phyloP scores from a whole-genome alignment of 108 stramenopile genomes.

The Seminavis robusta region DNA sequence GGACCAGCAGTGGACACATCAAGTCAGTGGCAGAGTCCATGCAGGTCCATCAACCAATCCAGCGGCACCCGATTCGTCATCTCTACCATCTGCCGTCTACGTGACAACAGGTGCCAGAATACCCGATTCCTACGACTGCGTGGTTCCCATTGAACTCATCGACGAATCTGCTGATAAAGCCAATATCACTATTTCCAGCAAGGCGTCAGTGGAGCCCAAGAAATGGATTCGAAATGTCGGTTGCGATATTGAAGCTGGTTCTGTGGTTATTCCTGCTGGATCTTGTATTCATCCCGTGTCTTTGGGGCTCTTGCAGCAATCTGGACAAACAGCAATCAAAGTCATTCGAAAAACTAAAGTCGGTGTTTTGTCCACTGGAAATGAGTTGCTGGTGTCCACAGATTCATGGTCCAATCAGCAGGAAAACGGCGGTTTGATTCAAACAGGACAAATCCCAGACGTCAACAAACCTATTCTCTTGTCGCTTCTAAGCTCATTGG shows the following conservation, averaged over 20 bases:
- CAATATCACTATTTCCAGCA: background rate
- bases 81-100: slow-evolving; percentile 52
- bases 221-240: slow-evolving; percentile 78
- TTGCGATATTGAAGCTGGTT: slow-evolving; percentile 61
- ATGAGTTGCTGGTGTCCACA: slow-evolving; percentile 44
- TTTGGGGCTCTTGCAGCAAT: slow-evolving; percentile 62
- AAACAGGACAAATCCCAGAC: slow-evolving; percentile 81
- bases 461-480: slow-evolving; percentile 87
- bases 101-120: slow-evolving; percentile 83
- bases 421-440: background rate
- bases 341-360: slow-evolving; percentile 39
- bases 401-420: too few species aligned
- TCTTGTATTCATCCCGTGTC: slow-evolving; percentile 57
- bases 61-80: background rate
- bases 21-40: slow-evolving; percentile 54
- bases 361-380: slow-evolving; percentile 89
- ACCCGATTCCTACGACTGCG: slow-evolving; percentile 63
- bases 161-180: slow-evolving; percentile 13
- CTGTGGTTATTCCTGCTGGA: slow-evolving; percentile 47
- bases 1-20: slow-evolving; percentile 16
- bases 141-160: slow-evolving; percentile 80
- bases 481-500: slow-evolving; percentile 38
- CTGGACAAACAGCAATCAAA: slow-evolving; percentile 30
- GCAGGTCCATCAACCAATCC: slow-evolving; percentile 36
- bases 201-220: slow-evolving; percentile 23